Evolutionary conservation across 2,329 filamentous ascomycete species (phyloP), one percentile per base, ranked within the genome.

Genomic region (Paecilomyces fulvus): DNA sequence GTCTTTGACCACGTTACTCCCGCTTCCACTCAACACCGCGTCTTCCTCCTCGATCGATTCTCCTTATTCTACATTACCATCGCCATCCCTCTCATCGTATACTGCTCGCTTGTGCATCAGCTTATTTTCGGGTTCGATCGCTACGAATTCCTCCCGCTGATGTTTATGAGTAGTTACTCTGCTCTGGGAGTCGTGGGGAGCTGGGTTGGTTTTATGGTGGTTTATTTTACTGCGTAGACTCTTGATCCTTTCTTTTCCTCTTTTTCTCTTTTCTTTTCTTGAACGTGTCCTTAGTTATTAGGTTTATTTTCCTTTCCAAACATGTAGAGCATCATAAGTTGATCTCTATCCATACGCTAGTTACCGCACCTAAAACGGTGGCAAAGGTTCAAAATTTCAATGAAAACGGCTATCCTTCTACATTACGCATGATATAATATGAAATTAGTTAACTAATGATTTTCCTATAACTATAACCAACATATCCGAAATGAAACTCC

Each of bases 91-190:
- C 75, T 97, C 60, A 90, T 97, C 56, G 74, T 87, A 1, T 99
- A 99, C 73, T 92, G 89, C 71, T 95, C 91, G 10, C 72, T 96
- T 53, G 61, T 94, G 7, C 94, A 99, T 71, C 82, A 84, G 51
- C 71, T 92, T n/a, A 75, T 95, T 3, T 96, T 96, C 75, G 91
- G 91, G 0, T 82, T 84, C 54, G 65, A 68, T 20, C 66, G 79
- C 60, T 90, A 89, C 65, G 90, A 96, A 73, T 99, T 97, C 72
- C 74, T 99, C 55, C 94, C 94, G 25, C 77, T 97, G 64, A 97
- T 99, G 92, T 94, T 97, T 69, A 96, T 87, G 63, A 97, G 92
- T 77, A 88, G 89, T 11, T 99, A 97, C 73, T 90, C 88, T 31
- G 94, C 94, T 3, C 79, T 97, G 57, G 94, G 94, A n/a, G 92